These are phyloP conservation scores for Ilex paraguariensis DNA, from an alignment of 305 asterid genomes.

Conservation along the genomic window DNA sequence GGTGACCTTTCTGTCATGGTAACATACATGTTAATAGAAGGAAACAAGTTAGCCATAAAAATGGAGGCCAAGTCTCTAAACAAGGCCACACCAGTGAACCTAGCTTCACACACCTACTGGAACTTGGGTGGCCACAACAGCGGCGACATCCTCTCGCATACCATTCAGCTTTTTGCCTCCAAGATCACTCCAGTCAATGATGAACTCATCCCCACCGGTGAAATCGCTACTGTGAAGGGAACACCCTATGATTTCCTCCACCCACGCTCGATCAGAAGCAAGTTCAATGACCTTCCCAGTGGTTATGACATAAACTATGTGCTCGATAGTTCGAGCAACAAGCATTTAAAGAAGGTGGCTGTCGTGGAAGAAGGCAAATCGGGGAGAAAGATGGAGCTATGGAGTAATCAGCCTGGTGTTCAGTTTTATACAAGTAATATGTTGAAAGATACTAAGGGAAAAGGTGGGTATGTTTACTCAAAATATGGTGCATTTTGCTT, in stretches of 20 bases:
- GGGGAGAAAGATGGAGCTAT: constrained; percentile 79
- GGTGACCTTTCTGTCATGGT: constrained; percentile 54
- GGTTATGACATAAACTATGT: constrained; percentile 86
- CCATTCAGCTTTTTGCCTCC: constrained; percentile 49
- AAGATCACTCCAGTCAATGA: constrained; percentile 53
- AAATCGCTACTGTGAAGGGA: constrained; percentile 36
- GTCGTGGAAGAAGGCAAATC: constrained; percentile 36
- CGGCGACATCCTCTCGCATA: constrained; percentile 59
- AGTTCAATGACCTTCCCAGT: constrained; percentile 21
- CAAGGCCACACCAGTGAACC: constrained; percentile 71
- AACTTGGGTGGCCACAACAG: constrained; percentile 73
- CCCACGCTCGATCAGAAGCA: constrained; percentile 44
- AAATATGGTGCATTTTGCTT: constrained; percentile 46
- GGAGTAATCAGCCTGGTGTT: constrained; percentile 74
- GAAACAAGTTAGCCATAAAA: constrained; percentile 36
- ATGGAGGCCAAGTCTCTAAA: constrained; percentile 56
- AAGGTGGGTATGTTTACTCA: constrained; percentile 47
- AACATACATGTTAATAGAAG: constrained; percentile 50
- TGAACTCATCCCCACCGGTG: constrained; percentile 68
- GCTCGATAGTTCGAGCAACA: constrained; percentile 25
- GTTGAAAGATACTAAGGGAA: constrained; percentile 50
- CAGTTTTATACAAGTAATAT: constrained; percentile 69
- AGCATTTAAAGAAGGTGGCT: constrained; percentile 44
- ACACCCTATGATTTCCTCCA: constrained; percentile 65
- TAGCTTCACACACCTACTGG: constrained; percentile 86